A percentile compares a stretch with the other conserved stretches of the same genome.
These are phyloP conservation scores for Dianthus caryophyllus DNA, from an alignment of 148 eudicot genomes.

Conservation along the genomic window DNA sequence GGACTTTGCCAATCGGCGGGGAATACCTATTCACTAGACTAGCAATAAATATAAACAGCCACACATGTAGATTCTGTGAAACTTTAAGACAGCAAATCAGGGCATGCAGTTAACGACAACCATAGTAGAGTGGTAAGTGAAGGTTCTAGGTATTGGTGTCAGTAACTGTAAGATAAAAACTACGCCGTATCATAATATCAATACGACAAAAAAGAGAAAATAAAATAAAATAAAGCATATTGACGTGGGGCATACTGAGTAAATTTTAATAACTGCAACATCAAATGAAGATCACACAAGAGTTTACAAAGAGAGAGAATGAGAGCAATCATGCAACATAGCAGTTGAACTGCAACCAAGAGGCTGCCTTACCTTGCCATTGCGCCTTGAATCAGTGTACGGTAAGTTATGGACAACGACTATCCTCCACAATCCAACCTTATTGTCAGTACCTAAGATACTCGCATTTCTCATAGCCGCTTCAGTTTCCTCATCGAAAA, in stretches of 20 bases:
- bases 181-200: too few species aligned
- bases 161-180: too few species aligned
- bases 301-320: not conserved
- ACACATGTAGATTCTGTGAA: too few species aligned
- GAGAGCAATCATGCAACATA: not conserved
- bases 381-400: constrained; percentile 85
- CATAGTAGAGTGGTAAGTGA: too few species aligned
- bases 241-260: too few species aligned
- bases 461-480: constrained; percentile 59
- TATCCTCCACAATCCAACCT: constrained; percentile 79
- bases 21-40: not conserved
- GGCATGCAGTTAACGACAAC: too few species aligned
- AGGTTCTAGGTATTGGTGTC: too few species aligned
- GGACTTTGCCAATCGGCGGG: not conserved
- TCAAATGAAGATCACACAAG: not conserved
- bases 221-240: too few species aligned
- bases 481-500: constrained; percentile 87
- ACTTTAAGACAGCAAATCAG: too few species aligned
- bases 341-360: not conserved
- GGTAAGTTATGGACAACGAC: constrained; percentile 82
- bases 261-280: too few species aligned
- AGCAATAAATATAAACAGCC: not conserved
- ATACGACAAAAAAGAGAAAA: too few species aligned
- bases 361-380: constrained; percentile 70
- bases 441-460: constrained; percentile 48